A percentile compares a stretch with the other conserved stretches of the same genome.
Conservation (phyloP, 805 yeast species). For the Candida sonorensis region DNA sequence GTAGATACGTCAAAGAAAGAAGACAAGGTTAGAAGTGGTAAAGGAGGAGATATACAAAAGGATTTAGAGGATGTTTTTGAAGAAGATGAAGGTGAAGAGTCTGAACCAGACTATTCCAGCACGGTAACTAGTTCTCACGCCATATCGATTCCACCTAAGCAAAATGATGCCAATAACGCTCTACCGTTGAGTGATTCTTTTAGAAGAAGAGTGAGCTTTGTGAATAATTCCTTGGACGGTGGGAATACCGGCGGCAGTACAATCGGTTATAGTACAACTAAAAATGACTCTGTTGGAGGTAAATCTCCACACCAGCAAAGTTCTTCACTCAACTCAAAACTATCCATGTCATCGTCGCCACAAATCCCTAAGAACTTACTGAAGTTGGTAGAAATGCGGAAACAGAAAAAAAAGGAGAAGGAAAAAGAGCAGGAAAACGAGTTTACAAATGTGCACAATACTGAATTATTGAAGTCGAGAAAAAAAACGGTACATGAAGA, state of each 20-base stretch:
- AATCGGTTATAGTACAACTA: no score
- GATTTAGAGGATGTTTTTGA: conserved; percentile 3
- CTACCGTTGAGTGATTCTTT: neutral
- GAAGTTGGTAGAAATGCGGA: conserved; percentile 44
- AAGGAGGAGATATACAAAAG: neutral
- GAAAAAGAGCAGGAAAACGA: conserved; percentile 15
- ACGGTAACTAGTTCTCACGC: no score
- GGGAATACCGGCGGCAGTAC: no score
- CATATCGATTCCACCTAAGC: neutral
- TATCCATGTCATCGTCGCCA: conserved; percentile 57
- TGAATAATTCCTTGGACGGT: neutral
- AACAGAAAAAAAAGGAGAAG: conserved; percentile 32
- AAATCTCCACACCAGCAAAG: neutral
- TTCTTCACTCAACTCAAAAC: conserved; percentile 27
- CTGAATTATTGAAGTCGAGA: no score
- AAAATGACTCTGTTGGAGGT: no score
- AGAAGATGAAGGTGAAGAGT: conserved; percentile 1
- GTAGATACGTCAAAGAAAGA: conserved; percentile 5
- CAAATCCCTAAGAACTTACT: conserved; percentile 60
- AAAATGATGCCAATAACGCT: neutral
- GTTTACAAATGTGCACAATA: conserved; percentile 8
- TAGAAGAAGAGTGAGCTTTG: conserved; percentile 5
- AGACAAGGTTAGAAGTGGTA: conserved; percentile 1
- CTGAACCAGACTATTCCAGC: neutral
- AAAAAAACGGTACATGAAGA: no score